phyloP scores from a whole-genome alignment of 2,329 filamentous ascomycete genomes.

The Dactylellina drechsleri region DNA sequence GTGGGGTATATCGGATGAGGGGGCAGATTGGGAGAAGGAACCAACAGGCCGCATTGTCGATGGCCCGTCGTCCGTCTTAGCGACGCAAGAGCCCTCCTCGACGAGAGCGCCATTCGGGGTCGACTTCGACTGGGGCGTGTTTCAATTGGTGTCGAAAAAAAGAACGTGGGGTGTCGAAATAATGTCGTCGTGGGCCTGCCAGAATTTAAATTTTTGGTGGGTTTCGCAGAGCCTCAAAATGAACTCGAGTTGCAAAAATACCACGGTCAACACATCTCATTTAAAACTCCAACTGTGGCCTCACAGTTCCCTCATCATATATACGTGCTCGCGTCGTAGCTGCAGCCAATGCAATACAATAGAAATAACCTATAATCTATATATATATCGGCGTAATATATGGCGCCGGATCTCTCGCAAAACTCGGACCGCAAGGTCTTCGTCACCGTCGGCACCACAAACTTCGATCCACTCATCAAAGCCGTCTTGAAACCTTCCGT shows the following conservation, averaged over 20 bases:
- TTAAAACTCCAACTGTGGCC: neutral
- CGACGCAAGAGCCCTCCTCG: constrained; percentile 38
- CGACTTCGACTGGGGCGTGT: neutral
- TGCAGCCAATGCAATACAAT: too few species aligned
- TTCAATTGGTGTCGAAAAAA: constrained; percentile 42
- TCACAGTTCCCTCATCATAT: neutral
- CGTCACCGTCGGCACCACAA: constrained; percentile 89
- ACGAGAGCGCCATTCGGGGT: constrained; percentile 43
- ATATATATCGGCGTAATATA: neutral
- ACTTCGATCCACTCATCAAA: constrained; percentile 77
- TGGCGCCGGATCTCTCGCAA: constrained; percentile 5
- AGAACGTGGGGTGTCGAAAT: constrained; percentile 18
- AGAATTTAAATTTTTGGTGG: constrained; percentile 47
- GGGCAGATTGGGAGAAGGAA: constrained; percentile 42
- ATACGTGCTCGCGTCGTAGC: too few species aligned
- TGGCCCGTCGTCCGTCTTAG: constrained; percentile 39
- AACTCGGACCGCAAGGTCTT: constrained; percentile 64
- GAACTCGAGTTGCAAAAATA: constrained; percentile 26
- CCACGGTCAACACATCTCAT: constrained; percentile 40
- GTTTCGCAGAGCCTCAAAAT: constrained; percentile 29
- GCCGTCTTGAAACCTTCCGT: constrained; percentile 73
- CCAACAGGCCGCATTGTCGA: constrained; percentile 49
- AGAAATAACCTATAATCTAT: neutral
- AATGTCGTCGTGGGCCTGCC: neutral
- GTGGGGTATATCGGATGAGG: constrained; percentile 42